Evolutionary conservation across 108 stramenopile species (phyloP), one percentile per base, ranked within the genome.

Genomic region (Schizochytrium sp.): DNA sequence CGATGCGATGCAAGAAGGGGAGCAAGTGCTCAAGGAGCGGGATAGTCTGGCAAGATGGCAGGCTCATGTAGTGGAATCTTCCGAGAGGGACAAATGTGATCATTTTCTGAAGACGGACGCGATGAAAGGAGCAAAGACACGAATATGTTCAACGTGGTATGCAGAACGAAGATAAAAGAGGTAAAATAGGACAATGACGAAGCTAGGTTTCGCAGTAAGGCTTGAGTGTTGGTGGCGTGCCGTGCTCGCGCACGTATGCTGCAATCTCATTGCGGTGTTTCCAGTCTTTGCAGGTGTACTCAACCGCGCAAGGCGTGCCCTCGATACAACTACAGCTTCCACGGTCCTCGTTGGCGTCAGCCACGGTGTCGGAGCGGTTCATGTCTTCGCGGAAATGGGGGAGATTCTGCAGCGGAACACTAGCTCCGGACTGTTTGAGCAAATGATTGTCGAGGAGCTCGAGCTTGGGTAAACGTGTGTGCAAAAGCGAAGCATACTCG

Each of bases 201-300:
- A 57, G 55, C 55, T 57, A 16, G 55, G 55, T 57, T 34, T 34
- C 34, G 34, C 34, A 2, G 34, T 34, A 34, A 34, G 0, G 34
- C 55, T 57, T 57, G 55, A 57, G 34, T 16, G 55, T 16, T 16
- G 55, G 55, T 0, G 63, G 63, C 25, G 18, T 18, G 41, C 63
- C 63, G 63, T 69, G 63, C 63, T 83, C 51, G 45, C 76, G 76
- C n/a, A 53, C 76, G 51, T 83, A 83, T 6, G 45, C 76, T 12
- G 76, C 76, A 34, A 83, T 83, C 76, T 83, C 51, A 12, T 53
- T 25, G 23, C 76, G 76, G 51, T 83, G 45, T 12, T 83, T 21
- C 76, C 76, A 83, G 76, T 83, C 76, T 34, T 83, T 83, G 5
- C 76, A 83, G 48, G 76, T 53, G 51, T 83, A 83, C 51, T 83